Conservation (phyloP, 2,329 filamentous ascomycete genomes). For the Colletotrichum simmondsii region DNA sequence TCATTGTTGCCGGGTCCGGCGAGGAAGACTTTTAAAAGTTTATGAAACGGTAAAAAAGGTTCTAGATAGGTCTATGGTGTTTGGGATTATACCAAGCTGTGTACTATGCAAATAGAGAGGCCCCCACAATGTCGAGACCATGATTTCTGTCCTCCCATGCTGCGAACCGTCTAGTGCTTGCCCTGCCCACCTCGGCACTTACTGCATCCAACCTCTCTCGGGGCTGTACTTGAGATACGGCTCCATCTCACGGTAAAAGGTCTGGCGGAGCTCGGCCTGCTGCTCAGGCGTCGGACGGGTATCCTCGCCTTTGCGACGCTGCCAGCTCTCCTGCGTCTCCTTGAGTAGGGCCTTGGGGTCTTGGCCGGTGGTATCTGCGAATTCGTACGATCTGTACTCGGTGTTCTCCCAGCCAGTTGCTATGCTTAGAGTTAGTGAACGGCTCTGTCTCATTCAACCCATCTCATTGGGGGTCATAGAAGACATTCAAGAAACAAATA, state of each 20-base stretch:
- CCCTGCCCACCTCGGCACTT: background rate
- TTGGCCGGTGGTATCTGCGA: constrained; percentile 62
- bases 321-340: constrained; percentile 62
- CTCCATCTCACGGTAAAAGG: constrained; percentile 48
- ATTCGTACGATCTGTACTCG: constrained; percentile 76
- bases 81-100: constrained; percentile 36
- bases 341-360: constrained; percentile 59
- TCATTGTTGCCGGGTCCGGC: constrained; percentile 89
- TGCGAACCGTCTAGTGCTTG: background rate
- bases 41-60: constrained; percentile 21
- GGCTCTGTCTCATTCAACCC: background rate
- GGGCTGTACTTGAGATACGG: constrained; percentile 49
- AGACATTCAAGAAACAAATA: too few relatives aligned
- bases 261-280: constrained; percentile 54
- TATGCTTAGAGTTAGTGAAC: constrained; percentile 40
- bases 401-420: constrained; percentile 81
- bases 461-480: background rate
- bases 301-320: constrained; percentile 53
- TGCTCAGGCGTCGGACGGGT: constrained; percentile 56
- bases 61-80: constrained; percentile 33
- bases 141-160: background rate
- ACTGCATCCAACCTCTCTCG: constrained; percentile 32
- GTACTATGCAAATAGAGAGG: constrained; percentile 36
- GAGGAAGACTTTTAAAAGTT: constrained; percentile 82
- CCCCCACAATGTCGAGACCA: constrained; percentile 31